Base-by-base conservation (phyloP, 2,329 filamentous ascomycete species). In the Atkinsonella texensis region DNA sequence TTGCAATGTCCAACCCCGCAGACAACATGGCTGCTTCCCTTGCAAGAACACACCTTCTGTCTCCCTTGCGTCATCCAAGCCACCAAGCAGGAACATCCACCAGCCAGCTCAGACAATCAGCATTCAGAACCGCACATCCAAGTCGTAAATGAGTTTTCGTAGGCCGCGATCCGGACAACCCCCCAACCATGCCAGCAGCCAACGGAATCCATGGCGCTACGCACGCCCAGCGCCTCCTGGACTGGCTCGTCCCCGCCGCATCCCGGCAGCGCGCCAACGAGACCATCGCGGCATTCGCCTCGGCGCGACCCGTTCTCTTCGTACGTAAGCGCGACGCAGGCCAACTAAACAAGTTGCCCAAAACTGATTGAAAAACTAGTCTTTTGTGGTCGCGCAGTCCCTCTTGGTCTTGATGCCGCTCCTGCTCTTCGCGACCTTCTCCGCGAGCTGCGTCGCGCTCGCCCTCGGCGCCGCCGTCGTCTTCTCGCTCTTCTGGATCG, bases 401-500 rank as follows among this genome's bases (percentile, higher is more conserved):
- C 64, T 81, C 53, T 74, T 89, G 55, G 81, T 81, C 13, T 75
- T 81, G 52, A 65, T 87, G 13, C 87, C 87, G 1, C 60, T 90
- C 53, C 66, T 82, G 41, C 68, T 89, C 55, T 91, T 93, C 70
- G 56, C 76, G 52, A 70, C 77, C 58, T 89, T 90, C 71, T 73
- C 76, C 51, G 58, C 83, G 41, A 80, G 78, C 40, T 77, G 83
- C 53, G 67, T 83, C 55, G 65, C 82, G 55, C 76, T 88, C 63
- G 77, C 83, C 15, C 62, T 86, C 41, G 68, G 81, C 42, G 74
- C 75, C 32, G 83, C 82, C 12, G 60, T 87, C 40, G 60, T 82
- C 52, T 87, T 87, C 70, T 77, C 79, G 1, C 73, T 85, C 46
- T 82, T 85, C 70, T 84, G 81, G 72, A 75, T 81, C 50, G 79